Percentiles rank a stretch among this genome's conserved stretches.
These are phyloP conservation scores for Plasmodium gallinaceum DNA, from an alignment of 169 alveolate species.

Conservation along the genomic window DNA sequence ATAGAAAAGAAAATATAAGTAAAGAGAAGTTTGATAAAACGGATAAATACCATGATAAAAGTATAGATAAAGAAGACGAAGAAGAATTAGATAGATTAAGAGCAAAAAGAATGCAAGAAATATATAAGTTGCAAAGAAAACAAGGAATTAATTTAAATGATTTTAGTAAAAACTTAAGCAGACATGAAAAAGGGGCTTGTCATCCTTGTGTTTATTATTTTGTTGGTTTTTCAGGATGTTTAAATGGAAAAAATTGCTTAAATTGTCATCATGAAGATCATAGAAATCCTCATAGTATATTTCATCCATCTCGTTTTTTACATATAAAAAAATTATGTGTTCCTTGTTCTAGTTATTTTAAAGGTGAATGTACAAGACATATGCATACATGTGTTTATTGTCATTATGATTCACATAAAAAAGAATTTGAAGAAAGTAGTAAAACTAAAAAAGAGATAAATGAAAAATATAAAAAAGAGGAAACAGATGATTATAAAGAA, in stretches of 20 bases:
- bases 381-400: conserved; percentile 35
- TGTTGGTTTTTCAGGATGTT: conserved; percentile 23
- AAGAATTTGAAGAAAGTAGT: neutral
- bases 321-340: conserved; percentile 24
- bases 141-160: neutral
- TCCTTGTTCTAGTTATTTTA: conserved; percentile 19
- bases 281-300: conserved; percentile 12
- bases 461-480: neutral
- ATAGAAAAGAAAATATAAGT: neutral
- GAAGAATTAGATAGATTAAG: neutral
- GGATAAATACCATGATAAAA: neutral
- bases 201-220: conserved; percentile 32
- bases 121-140: neutral
- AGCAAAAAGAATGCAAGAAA: neutral
- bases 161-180: neutral
- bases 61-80: neutral
- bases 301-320: conserved; percentile 32
- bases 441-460: neutral
- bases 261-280: conserved; percentile 51
- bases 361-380: conserved; percentile 22
- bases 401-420: conserved; percentile 15
- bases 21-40: neutral
- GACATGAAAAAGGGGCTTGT: conserved; percentile 44
- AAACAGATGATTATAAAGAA: no score
- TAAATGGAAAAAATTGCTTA: conserved; percentile 21